These are phyloP conservation scores for Phytopythium cucurbitacearum DNA, from an alignment of 352 stramenopile species.

Conservation along the genomic window DNA sequence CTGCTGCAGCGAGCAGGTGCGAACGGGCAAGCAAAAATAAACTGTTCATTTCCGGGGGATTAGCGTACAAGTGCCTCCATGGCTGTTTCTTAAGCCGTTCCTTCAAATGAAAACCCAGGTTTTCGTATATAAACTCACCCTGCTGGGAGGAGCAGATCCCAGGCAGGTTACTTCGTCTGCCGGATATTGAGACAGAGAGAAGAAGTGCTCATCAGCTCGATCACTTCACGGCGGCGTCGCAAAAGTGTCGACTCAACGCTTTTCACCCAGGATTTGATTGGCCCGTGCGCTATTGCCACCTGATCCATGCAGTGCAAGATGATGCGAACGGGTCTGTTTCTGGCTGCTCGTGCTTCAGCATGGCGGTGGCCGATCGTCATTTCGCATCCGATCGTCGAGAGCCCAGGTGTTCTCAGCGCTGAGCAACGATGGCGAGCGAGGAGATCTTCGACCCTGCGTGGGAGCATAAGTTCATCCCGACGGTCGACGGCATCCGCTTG, in stretches of 20 bases:
- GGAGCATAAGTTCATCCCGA: slow-evolving; percentile 26
- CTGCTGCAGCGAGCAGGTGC: too few relatives aligned
- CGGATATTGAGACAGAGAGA: too few relatives aligned
- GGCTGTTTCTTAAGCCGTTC: too few relatives aligned
- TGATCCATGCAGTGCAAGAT: neutral
- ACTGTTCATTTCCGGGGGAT: too few relatives aligned
- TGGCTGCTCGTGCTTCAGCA: neutral
- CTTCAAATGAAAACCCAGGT: too few relatives aligned
- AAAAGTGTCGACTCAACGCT: slow-evolving; percentile 1
- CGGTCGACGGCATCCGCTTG: slow-evolving; percentile 28
- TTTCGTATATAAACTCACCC: too few relatives aligned
- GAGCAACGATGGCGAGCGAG: neutral
- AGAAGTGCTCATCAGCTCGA: too few relatives aligned
- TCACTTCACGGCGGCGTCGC: too few relatives aligned
- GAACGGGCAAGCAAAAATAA: too few relatives aligned
- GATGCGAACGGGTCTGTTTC: neutral
- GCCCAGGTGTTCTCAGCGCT: neutral
- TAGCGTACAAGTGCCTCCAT: too few relatives aligned
- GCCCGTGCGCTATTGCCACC: neutral
- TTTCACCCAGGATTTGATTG: neutral
- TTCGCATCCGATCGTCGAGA: neutral
- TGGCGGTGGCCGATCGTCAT: neutral
- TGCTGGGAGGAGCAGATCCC: too few relatives aligned
- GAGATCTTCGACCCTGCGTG: slow-evolving; percentile 11
- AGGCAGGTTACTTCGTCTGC: too few relatives aligned